Evolutionary conservation across 495 filamentous ascomycete genomes (phyloP).

Genomic region (Pseudoneurospora amorphoporcata): DNA sequence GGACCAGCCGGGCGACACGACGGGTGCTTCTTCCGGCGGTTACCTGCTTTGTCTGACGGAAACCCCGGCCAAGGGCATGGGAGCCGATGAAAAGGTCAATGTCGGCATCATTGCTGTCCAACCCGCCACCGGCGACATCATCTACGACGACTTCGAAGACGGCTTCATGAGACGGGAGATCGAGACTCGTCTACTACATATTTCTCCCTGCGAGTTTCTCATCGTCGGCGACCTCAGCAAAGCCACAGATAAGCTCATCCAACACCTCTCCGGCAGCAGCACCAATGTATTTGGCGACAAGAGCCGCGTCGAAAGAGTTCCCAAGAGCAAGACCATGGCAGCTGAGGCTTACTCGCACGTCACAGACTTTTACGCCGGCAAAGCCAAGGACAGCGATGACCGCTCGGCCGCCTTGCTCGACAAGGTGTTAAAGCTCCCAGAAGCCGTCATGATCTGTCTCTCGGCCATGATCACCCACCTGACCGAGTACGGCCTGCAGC

Average conservation of each 20-base stretch:
- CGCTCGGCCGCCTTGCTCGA: slow-evolving; percentile 57
- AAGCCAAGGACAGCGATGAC: slow-evolving; percentile 52
- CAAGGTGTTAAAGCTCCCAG: slow-evolving; percentile 74
- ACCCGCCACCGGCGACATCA: slow-evolving; percentile 88
- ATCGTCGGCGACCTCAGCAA: slow-evolving; percentile 88
- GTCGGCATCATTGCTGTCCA: slow-evolving; percentile 93
- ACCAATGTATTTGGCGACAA: slow-evolving; percentile 91
- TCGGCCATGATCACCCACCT: slow-evolving; percentile 96
- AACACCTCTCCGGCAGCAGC: slow-evolving; percentile 75
- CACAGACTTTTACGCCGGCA: slow-evolving; percentile 85
- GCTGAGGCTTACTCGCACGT: slow-evolving; percentile 82
- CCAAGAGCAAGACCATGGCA: slow-evolving; percentile 71
- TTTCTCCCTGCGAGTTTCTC: slow-evolving; percentile 93
- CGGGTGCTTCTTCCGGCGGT: slow-evolving; percentile 64
- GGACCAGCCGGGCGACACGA: slow-evolving; percentile 39
- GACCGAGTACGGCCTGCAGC: slow-evolving; percentile 85
- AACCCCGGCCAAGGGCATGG: slow-evolving; percentile 69
- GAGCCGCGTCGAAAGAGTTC: slow-evolving; percentile 69
- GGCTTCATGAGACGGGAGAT: slow-evolving; percentile 97
- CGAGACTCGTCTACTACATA: slow-evolving; percentile 87
- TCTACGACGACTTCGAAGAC: slow-evolving; percentile 94
- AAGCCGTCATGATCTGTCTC: slow-evolving; percentile 81
- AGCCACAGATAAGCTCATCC: slow-evolving; percentile 85
- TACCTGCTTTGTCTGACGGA: slow-evolving; percentile 93
- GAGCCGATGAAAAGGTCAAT: slow-evolving; percentile 87